Base-by-base conservation (phyloP, 495 filamentous ascomycete species). In the Neurospora sp. region DNA sequence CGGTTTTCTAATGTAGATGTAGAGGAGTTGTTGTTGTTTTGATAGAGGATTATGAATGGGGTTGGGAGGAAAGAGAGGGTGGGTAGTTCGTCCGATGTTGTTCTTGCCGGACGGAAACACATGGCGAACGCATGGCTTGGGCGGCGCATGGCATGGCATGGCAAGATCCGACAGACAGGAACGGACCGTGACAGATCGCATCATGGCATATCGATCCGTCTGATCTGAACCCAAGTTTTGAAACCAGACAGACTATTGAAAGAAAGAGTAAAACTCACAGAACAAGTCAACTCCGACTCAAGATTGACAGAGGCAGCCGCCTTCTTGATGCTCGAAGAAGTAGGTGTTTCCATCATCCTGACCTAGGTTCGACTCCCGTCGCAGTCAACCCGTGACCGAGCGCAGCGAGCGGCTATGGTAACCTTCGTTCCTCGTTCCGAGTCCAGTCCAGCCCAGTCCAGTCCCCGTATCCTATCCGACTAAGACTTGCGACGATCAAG, bases 241-340 rank as follows among this genome's bases (percentile, higher is more conserved):
- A 60, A 16, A 60, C 23, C 12, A 16, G 23, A 10, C 2, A 60
- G 44, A 16, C 27, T 31, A 31, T 31, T 31, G 27, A 31, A 31
- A 62, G 6, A 54, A 72, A 75, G 40, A 44, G 23, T 60, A 62
- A 40, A 40, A 40, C 91, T 83, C 87, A 98, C 94, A 76, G 95
- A 96, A 82, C 95, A 98, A 1, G 90, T 93, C 82, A 98, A 83
- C 86, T 98, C 94, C 79, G 91, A 93, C 83, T 97, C 95, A 70
- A 97, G 85, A 78, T 93, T 93, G 60, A 91, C 79, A 66, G 54
- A 66, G 27, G 54, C 54, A 66, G 54, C 54, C 54, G 54, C 54
- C 27, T 66, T 66, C 54, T 35, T 66, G 27, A 66, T 66, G 14
- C 54, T 66, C 27, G 23, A 31, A 4, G 54, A 66, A 18, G 54